Evolutionary conservation across 2,329 filamentous ascomycete species (phyloP), one percentile per base, ranked within the genome.

Genomic region (Xylaria sp.): DNA sequence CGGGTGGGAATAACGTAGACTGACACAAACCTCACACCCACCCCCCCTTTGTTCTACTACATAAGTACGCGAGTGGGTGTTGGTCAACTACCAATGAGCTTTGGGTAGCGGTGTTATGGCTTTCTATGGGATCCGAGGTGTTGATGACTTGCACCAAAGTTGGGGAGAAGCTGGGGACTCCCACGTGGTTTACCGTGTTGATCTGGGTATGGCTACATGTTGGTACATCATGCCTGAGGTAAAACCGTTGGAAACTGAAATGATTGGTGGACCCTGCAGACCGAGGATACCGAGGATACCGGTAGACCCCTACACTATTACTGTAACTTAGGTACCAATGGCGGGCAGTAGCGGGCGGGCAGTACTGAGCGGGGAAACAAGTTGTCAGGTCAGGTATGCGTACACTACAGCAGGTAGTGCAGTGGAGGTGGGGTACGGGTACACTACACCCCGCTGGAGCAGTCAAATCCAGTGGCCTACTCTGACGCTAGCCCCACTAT

Each of bases 221-320:
- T n/a, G n/a, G n/a, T n/a, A n/a, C n/a, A n/a, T n/a, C n/a, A n/a
- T n/a, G n/a, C n/a, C n/a, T n/a, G n/a, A n/a, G n/a, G 39, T 33
- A 55, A 39, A 55, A 27, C 22, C n/a, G 36, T 38, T 22, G 13
- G 49, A 59, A 33, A 22, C 17, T 25, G 47, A 59, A 42, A 55
- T 68, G 62, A 68, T 68, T 68, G 66, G 66, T 49, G 33, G 62
- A 68, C 61, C 66, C 66, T 62, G 47, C 66, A 65, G 42, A 36
- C 54, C 51, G 45, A 38, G 5, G 25, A 33, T 51, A 51, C 49
- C 27, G 5, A 50, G n/a, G n/a, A n/a, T n/a, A n/a, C n/a, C n/a
- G n/a, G n/a, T n/a, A n/a, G n/a, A n/a, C n/a, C n/a, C n/a, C 13
- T 20, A n/a, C 39, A 5, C 15, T 61, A 56, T 45, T 60, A 60